Evolutionary conservation across 2,329 filamentous ascomycete genomes (phyloP).

Genomic region (Arthrobotrys pseudoclavata): DNA sequence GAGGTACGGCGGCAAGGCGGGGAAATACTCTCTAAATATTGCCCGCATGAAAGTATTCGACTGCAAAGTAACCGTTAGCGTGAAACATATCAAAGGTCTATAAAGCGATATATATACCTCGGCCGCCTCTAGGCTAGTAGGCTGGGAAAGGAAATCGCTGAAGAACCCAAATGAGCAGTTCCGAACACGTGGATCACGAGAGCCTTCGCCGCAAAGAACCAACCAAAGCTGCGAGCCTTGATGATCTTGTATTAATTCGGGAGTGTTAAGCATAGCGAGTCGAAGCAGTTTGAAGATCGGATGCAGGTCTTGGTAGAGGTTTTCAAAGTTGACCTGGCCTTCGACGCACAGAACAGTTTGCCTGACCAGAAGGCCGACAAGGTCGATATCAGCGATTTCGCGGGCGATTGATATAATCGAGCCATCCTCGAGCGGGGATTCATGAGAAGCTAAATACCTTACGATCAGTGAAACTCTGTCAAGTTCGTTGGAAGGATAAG

Average conservation of each 20-base stretch:
- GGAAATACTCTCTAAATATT: slow-evolving; percentile 62
- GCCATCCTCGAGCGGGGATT: slow-evolving; percentile 2
- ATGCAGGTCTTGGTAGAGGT: slow-evolving; percentile 55
- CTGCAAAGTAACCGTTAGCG: slow-evolving; percentile 22
- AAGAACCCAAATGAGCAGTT: slow-evolving; percentile 58
- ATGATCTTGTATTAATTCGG: slow-evolving; percentile 48
- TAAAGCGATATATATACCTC: slow-evolving; percentile 56
- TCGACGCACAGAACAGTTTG: slow-evolving; percentile 51
- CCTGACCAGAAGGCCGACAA: slow-evolving; percentile 48
- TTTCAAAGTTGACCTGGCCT: slow-evolving; percentile 53
- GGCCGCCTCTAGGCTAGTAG: slow-evolving; percentile 48
- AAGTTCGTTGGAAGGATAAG: neutral
- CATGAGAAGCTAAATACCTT: slow-evolving; percentile 23
- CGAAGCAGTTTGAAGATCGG: slow-evolving; percentile 57
- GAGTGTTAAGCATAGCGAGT: slow-evolving; percentile 53
- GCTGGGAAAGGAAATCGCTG: slow-evolving; percentile 54
- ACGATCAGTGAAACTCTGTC: neutral
- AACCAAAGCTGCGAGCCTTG: slow-evolving; percentile 46
- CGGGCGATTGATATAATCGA: slow-evolving; percentile 32
- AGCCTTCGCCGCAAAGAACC: slow-evolving; percentile 48
- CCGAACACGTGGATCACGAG: slow-evolving; percentile 46
- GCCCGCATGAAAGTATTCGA: slow-evolving; percentile 54
- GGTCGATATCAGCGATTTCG: slow-evolving; percentile 54
- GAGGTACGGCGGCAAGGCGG: slow-evolving; percentile 61
- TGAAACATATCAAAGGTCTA: slow-evolving; percentile 25